Percentiles rank a stretch among this genome's conserved stretches.
Evolutionary conservation across 148 eudicot species (phyloP).

Genomic region (Vaccinium corymbosum): DNA sequence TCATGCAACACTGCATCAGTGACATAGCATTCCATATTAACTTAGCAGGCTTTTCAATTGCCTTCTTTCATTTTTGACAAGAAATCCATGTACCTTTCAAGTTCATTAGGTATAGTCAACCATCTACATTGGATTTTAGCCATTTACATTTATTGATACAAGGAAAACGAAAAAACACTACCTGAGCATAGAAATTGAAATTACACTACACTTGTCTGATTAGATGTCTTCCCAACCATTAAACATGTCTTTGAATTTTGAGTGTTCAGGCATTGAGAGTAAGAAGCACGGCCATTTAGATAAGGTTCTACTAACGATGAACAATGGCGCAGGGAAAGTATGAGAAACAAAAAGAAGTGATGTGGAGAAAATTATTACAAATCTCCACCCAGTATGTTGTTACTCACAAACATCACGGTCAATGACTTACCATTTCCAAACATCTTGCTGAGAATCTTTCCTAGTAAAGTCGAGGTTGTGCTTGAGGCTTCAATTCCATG

Average conservation of each 20-base stretch:
- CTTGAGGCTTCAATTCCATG: constrained; percentile 96
- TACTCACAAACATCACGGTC: neutral
- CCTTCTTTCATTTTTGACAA: neutral
- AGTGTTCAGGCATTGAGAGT: neutral
- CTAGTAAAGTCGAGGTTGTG: constrained; percentile 95
- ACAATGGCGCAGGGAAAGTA: neutral
- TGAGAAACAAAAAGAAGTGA: neutral
- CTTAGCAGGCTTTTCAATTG: neutral
- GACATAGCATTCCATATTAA: constrained; percentile 3
- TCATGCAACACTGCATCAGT: neutral
- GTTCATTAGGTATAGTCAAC: neutral
- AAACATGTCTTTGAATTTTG: neutral
- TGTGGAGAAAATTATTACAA: neutral
- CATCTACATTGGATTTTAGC: neutral
- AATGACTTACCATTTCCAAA: constrained; percentile 81
- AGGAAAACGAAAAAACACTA: neutral
- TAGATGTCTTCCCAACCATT: neutral
- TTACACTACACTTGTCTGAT: neutral
- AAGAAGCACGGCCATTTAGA: neutral
- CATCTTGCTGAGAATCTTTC: constrained; percentile 99
- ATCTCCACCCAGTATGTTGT: neutral
- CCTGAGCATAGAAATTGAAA: neutral
- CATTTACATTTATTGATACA: neutral
- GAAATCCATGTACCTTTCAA: neutral
- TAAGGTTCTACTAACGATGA: neutral